These are phyloP conservation scores for Exobasidium rhododendri DNA, from an alignment of 1,284 basidiomycete species.

Conservation along the genomic window DNA sequence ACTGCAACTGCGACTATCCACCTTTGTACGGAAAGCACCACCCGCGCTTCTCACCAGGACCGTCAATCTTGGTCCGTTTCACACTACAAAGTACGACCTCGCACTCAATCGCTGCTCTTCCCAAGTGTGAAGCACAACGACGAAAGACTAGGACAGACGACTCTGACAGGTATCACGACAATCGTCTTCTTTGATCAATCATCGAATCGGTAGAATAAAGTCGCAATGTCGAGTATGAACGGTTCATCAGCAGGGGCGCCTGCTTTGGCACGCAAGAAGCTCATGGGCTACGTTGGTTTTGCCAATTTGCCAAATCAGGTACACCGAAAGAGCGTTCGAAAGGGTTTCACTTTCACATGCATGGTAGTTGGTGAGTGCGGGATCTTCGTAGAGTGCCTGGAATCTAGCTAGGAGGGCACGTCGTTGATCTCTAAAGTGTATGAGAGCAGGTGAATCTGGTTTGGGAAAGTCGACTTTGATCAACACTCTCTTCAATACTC, in stretches of 20 bases:
- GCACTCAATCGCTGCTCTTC: too few species aligned
- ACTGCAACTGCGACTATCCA: too few species aligned
- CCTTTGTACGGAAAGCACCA: too few species aligned
- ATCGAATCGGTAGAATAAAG: too few species aligned
- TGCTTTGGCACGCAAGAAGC: conserved; percentile 32
- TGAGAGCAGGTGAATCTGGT: conserved; percentile 43
- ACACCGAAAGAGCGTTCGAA: conserved; percentile 48
- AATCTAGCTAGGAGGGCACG: background rate
- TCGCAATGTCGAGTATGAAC: background rate
- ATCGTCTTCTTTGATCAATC: too few species aligned
- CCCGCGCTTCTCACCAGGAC: too few species aligned
- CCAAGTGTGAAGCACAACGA: too few species aligned
- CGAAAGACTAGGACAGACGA: too few species aligned
- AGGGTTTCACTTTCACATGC: conserved; percentile 51
- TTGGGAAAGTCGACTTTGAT: conserved; percentile 54
- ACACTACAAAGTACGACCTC: too few species aligned
- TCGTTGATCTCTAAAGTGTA: background rate
- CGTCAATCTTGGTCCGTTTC: too few species aligned
- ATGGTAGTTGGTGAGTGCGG: conserved; percentile 48
- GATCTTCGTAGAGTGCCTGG: background rate
- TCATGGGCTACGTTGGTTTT: conserved; percentile 53
- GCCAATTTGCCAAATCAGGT: conserved; percentile 54
- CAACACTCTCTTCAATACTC: conserved; percentile 55
- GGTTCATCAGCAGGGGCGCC: background rate
- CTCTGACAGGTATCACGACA: too few species aligned